Evolutionary conservation across 1,284 basidiomycete species (phyloP), one percentile per base, ranked within the genome.

Genomic region (Boletus sp.): DNA sequence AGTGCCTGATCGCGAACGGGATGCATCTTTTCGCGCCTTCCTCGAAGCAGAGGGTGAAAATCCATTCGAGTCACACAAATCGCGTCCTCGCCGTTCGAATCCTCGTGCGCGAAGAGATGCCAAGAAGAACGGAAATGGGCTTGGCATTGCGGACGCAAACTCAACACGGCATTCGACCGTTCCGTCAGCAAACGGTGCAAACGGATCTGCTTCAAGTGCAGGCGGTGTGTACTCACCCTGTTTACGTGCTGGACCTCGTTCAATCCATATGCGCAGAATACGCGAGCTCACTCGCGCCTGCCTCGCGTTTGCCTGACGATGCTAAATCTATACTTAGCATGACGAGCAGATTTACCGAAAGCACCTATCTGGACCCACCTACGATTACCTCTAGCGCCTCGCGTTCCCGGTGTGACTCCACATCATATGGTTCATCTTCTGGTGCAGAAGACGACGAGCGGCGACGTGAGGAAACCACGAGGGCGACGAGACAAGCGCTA

Each of bases 1-100:
- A 71, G 88, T 98, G 50, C 94, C 95, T 19, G 95, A 99, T 68
- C 77, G 84, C 61, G 96, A 96, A 78, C 83, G 84, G 26, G 96
- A 99, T 64, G 81, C 90, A 45, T 90, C 85, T 64, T 99, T 92
- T 76, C 80, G 86, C 52, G 84, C 92, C 8, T 99, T 96, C 64
- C 86, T 98, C 57, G 80, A 86, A 57, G 90, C 94, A 22, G 66
- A 65, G 46, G 61, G 62, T 12, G 58, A 58, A 40, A 63, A 51
- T 46, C 66, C 62, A 8, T 27, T 46, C 26, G 42, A 60, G n/a
- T 51, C 44, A 2, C 66, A 62, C 32, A 58, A 51, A 35, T 52
- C 54, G 7, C 57, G 47, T 30, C 46, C 58, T 25, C 16, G 42
- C 25, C 62, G 37, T 23, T 40, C 56, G 30, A 50, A 48, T 22